Percentiles rank a stretch among this genome's conserved stretches.
Evolutionary conservation across 2,329 filamentous ascomycete species (phyloP).

Genomic region (Periconia macrospinosa): DNA sequence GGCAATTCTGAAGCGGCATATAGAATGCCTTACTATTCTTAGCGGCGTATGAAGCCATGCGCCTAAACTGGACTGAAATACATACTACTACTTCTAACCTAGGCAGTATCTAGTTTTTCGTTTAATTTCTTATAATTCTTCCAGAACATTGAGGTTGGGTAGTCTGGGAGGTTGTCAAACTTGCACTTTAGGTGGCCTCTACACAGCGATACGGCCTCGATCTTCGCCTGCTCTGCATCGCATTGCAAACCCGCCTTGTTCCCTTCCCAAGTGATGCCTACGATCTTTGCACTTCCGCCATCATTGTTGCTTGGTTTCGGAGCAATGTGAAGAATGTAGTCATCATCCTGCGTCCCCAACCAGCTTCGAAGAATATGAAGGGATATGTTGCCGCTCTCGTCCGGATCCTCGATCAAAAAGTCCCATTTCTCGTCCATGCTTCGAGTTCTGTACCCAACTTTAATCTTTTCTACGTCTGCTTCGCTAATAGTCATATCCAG

Average conservation of each 20-base stretch:
- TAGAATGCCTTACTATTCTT: too few relatives aligned
- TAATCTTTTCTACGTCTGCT: slow-evolving; percentile 9
- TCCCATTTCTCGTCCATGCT: slow-evolving; percentile 9
- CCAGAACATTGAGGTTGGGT: slow-evolving; percentile 2
- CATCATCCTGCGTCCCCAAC: slow-evolving; percentile 1
- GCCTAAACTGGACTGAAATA: too few relatives aligned
- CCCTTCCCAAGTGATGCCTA: slow-evolving; percentile 10
- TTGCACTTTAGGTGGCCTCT: slow-evolving; percentile 7
- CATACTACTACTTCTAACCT: too few relatives aligned
- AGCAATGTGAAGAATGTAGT: slow-evolving; percentile 10
- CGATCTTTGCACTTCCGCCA: slow-evolving; percentile 6
- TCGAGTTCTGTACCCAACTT: slow-evolving; percentile 8
- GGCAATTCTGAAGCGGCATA: too few relatives aligned
- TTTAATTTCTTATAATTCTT: slow-evolving; percentile 1
- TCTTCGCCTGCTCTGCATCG: slow-evolving; percentile 9
- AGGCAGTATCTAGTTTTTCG: background rate
- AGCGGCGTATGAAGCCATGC: too few relatives aligned
- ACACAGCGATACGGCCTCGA: slow-evolving; percentile 3
- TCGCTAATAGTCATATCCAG: slow-evolving; percentile 8
- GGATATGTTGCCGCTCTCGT: slow-evolving; percentile 10
- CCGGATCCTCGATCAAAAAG: slow-evolving; percentile 7
- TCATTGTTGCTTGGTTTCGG: slow-evolving; percentile 8
- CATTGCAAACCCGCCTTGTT: slow-evolving; percentile 3
- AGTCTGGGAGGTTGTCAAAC: slow-evolving; percentile 7
- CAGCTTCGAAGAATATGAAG: slow-evolving; percentile 9